phyloP scores from a whole-genome alignment of 2,329 filamentous ascomycete species.

The Curvularia sp. region DNA sequence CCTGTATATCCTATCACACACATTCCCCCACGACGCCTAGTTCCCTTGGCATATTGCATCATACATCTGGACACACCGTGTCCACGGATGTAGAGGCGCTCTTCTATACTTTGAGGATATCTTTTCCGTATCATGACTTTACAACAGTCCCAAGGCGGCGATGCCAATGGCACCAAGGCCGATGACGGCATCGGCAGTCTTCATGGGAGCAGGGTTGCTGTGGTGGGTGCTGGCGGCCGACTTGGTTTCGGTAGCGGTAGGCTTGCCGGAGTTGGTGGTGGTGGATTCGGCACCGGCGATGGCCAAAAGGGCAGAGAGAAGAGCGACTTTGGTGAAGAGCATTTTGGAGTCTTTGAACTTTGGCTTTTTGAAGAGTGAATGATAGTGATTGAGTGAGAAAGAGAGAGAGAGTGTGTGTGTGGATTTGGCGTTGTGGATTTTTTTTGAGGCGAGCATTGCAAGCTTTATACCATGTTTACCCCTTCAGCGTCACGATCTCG shows the following conservation, averaged over 20 bases:
- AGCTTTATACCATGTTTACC: conserved; percentile 8
- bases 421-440: not conserved
- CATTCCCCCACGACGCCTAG: not conserved
- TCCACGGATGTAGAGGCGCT: not conserved
- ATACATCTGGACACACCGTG: not conserved
- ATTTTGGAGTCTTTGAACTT: conserved; percentile 19
- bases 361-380: not conserved
- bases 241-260: conserved; percentile 3
- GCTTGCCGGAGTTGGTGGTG: conserved; percentile 35
- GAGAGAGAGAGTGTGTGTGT: not conserved
- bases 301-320: conserved; percentile 36
- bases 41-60: not conserved
- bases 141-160: conserved; percentile 30
- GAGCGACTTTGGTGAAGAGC: conserved; percentile 32
- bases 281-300: conserved; percentile 34
- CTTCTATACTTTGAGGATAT: not conserved
- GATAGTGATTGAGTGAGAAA: not conserved
- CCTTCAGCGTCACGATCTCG: not conserved
- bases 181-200: conserved; percentile 29
- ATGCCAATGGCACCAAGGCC: conserved; percentile 32
- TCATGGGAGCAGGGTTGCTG: conserved; percentile 19
- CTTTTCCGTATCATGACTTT: not conserved
- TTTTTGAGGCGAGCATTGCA: not conserved
- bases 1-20: not conserved
- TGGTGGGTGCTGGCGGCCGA: conserved; percentile 4